Evolutionary conservation across 352 stramenopile genomes (phyloP), one percentile per base, ranked within the genome.

Genomic region (Pythium folliculosum): DNA sequence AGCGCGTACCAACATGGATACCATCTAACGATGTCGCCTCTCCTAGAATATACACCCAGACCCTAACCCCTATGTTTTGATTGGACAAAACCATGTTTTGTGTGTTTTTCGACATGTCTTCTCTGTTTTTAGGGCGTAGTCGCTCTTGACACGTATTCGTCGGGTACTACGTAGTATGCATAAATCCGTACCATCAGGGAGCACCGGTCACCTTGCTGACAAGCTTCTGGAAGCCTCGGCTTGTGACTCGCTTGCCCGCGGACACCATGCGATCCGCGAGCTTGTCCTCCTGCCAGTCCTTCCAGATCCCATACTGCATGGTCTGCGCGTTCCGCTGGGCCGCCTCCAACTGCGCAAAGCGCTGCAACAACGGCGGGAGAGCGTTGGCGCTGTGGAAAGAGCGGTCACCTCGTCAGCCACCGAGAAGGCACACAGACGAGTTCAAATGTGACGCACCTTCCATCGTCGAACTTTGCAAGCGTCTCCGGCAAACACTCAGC

Each of bases 281-380:
- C 30, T 83, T 89, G n/a, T 88, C 80, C 7, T 90, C 82, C 60
- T 86, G 72, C 78, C 81, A 94, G 25, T 89, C 74, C 58, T 85
- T 88, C 86, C 86, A 94, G 22, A 92, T 84, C 9, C 86, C 86
- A 35, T 88, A 92, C 54, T 88, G 84, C 86, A 94, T 94, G 7
- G 77, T 74, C 70, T 92, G 82, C 19, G 86, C 86, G 37, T 85
- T 71, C 60, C 84, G 84, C 44, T 94, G 77, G 30, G 76, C 75
- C 7, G 75, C 55, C 23, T 90, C 70, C 0, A 94, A 71, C 27
- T 81, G 78, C 32, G 81, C 68, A 10, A 91, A 65, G 13, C 78
- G 71, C 53, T 84, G 67, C 7, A 70, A 35, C 2, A 93, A 72
- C 7, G 70, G 75, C 12, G 70, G 56, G 22, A 80, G 58, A 17